A percentile compares a stretch with the other conserved stretches of the same genome.
These are phyloP conservation scores for Hygrophoropsis aurantiaca DNA, from an alignment of 768 basidiomycete genomes.

Conservation along the genomic window DNA sequence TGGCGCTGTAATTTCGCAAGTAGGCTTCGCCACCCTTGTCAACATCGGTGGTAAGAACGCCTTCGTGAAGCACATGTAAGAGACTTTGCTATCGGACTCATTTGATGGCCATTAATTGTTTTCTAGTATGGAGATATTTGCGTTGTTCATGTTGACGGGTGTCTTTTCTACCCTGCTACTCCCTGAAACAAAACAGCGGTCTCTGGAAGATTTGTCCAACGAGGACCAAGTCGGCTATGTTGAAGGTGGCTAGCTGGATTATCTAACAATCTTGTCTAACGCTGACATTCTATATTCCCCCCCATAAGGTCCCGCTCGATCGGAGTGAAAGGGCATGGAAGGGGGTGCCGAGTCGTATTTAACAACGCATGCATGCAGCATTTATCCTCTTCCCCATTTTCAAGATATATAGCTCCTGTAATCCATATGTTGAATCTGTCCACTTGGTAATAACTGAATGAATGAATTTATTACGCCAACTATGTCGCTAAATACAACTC, in stretches of 20 bases:
- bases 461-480: too few species aligned
- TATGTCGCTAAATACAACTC: too few species aligned
- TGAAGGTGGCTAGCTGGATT: background rate
- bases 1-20: slow-evolving; percentile 79
- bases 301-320: background rate
- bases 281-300: background rate
- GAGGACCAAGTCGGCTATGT: slow-evolving; percentile 69
- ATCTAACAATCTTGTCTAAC: background rate
- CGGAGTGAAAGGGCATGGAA: background rate
- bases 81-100: slow-evolving; percentile 9
- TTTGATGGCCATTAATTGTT: slow-evolving; percentile 7
- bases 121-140: slow-evolving; percentile 71
- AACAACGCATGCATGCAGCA: background rate
- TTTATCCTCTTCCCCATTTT: too few species aligned
- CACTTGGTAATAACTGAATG: too few species aligned
- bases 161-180: slow-evolving; percentile 78
- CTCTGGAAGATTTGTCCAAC: slow-evolving; percentile 73
- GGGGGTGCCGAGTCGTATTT: background rate
- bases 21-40: slow-evolving; percentile 68
- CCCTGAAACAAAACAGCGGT: slow-evolving; percentile 70
- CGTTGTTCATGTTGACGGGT: slow-evolving; percentile 85
- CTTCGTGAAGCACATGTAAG: slow-evolving; percentile 72
- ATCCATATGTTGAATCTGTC: too few species aligned
- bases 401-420: too few species aligned
- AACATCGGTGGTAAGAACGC: slow-evolving; percentile 65